phyloP scores from a whole-genome alignment of 306 rosid species.

The Abrus precatorius region DNA sequence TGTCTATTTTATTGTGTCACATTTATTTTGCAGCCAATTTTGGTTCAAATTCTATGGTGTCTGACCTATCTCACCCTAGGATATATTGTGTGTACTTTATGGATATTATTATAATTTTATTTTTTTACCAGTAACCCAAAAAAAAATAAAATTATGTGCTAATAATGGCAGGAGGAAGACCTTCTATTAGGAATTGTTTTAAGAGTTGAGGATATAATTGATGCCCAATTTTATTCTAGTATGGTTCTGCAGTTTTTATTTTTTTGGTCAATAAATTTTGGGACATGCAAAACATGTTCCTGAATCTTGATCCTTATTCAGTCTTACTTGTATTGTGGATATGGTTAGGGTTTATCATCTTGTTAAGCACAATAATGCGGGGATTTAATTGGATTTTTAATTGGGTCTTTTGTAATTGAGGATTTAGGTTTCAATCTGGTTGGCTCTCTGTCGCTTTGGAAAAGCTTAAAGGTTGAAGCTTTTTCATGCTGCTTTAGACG shows the following conservation, averaged over 20 bases:
- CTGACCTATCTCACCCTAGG: conserved; percentile 41
- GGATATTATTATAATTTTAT: neutral
- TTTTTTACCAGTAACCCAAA: neutral
- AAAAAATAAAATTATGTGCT: conserved; percentile 7
- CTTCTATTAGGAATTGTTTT: conserved; percentile 39
- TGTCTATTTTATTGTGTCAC: conserved; percentile 60
- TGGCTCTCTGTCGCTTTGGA: conserved; percentile 9
- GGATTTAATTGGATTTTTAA: conserved; percentile 46
- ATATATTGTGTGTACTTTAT: conserved; percentile 39
- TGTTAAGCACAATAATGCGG: conserved; percentile 26
- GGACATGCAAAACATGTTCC: conserved; percentile 52
- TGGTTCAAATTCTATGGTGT: conserved; percentile 33
- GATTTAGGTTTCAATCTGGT: conserved; percentile 14
- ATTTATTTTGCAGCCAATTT: conserved; percentile 55
- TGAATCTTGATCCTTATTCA: conserved; percentile 61
- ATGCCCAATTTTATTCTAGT: conserved; percentile 41
- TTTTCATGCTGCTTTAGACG: conserved; percentile 32
- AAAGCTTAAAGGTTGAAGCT: conserved; percentile 12
- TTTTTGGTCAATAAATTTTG: neutral
- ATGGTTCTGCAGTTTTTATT: conserved; percentile 29
- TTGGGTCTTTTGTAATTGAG: conserved; percentile 51
- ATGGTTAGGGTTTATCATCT: conserved; percentile 57
- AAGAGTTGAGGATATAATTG: conserved; percentile 46
- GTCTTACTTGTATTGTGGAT: conserved; percentile 33
- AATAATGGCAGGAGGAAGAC: conserved; percentile 38